Evolutionary conservation across 768 basidiomycete genomes (phyloP).

Genomic region (Boletus reticuloceps): DNA sequence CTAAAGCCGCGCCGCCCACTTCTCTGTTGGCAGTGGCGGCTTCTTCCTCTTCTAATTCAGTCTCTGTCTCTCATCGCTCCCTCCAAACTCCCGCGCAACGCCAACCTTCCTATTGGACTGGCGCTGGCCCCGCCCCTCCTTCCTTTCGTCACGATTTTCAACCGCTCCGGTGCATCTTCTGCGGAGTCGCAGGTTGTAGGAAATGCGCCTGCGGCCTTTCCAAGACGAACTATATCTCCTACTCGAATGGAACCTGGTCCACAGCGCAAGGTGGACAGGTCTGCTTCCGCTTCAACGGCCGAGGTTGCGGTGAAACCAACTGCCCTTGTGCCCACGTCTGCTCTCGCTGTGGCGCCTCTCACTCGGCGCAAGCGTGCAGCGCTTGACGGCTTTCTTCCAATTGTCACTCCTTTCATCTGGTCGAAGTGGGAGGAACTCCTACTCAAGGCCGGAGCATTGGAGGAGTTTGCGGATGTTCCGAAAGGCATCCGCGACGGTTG

Average conservation of each 20-base stretch:
- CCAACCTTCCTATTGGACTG: no score
- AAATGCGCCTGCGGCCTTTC: neutral
- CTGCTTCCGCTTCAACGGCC: neutral
- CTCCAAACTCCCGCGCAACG: neutral
- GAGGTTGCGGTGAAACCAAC: neutral
- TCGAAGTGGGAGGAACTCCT: conserved; percentile 13
- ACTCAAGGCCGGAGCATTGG: neutral
- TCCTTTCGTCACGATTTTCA: neutral
- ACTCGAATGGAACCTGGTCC: neutral
- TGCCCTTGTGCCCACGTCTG: neutral
- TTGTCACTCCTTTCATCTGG: conserved; percentile 24
- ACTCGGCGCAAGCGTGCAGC: conserved; percentile 18
- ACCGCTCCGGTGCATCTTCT: neutral
- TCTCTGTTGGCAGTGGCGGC: no score
- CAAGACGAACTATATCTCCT: neutral
- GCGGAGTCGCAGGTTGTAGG: neutral
- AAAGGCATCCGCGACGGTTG: neutral
- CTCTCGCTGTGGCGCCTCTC: neutral
- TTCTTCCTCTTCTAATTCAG: no score
- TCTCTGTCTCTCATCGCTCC: no score
- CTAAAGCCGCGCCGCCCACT: neutral
- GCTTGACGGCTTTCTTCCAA: conserved; percentile 13
- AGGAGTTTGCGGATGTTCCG: neutral
- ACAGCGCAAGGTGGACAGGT: neutral
- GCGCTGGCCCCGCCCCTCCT: no score